These are phyloP conservation scores for Zasmidium angulare DNA, from an alignment of 2,329 filamentous ascomycete species.

Conservation along the genomic window DNA sequence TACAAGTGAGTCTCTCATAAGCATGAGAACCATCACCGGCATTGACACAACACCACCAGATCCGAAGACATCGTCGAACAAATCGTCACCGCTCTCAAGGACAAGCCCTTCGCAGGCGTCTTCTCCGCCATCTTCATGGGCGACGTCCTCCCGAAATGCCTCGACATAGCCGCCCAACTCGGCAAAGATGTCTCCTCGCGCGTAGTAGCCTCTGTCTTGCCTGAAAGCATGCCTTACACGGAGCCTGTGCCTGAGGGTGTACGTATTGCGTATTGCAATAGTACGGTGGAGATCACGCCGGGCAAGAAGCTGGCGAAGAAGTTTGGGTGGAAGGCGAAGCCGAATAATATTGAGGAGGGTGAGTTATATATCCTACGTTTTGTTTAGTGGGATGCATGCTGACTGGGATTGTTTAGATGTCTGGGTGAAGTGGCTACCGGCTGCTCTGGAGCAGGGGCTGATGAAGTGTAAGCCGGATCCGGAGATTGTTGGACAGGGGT, in stretches of 20 bases:
- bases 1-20: conserved; percentile 40
- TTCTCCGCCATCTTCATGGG: conserved; percentile 19
- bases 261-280: conserved; percentile 6
- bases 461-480: conserved; percentile 43
- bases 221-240: conserved; percentile 7
- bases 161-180: conserved; percentile 6
- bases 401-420: conserved; percentile 20
- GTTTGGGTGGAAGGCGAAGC: conserved; percentile 23
- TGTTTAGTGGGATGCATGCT: no score
- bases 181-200: conserved; percentile 5
- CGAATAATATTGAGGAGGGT: conserved; percentile 28
- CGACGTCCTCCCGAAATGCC: conserved; percentile 9
- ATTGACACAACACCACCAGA: no score
- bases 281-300: conserved; percentile 3
- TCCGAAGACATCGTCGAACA: conserved; percentile 36
- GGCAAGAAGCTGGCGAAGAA: conserved; percentile 23
- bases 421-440: conserved; percentile 36
- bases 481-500: conserved; percentile 41
- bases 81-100: conserved; percentile 31
- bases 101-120: conserved; percentile 33
- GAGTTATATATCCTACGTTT: no score
- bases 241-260: conserved; percentile 10
- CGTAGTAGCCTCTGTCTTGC: conserved; percentile 18
- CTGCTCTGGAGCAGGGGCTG: conserved; percentile 39
- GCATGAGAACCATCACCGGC: no score